A percentile compares a stretch with the other conserved stretches of the same genome.
These are phyloP conservation scores for Talaromyces islandicus DNA, from an alignment of 2,329 filamentous ascomycete species.

Conservation along the genomic window DNA sequence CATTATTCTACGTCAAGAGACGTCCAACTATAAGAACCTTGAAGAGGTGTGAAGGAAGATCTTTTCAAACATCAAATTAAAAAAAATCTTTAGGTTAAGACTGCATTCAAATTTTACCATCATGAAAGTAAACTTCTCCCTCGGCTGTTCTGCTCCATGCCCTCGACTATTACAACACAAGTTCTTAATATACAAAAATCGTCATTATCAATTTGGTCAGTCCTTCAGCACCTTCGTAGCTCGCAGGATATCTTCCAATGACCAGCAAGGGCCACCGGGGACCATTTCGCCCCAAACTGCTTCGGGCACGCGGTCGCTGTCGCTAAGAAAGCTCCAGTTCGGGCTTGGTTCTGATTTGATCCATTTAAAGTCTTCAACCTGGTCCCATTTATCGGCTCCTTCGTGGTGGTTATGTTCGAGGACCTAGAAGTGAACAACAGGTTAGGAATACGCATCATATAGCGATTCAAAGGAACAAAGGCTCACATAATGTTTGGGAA, in stretches of 20 bases:
- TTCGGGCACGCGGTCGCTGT: slow-evolving; percentile 53
- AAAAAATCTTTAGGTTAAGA: too few relatives aligned
- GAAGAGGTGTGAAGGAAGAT: background rate
- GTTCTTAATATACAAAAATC: background rate
- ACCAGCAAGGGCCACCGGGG: slow-evolving; percentile 56
- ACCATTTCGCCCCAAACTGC: slow-evolving; percentile 65
- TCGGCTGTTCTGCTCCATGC: too few relatives aligned
- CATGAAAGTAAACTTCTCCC: background rate
- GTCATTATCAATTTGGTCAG: background rate
- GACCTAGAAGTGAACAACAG: slow-evolving; percentile 17
- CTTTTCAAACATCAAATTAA: background rate
- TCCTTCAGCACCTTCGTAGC: slow-evolving; percentile 22
- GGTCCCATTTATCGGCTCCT: slow-evolving; percentile 67
- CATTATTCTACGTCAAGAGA: background rate
- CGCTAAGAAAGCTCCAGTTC: slow-evolving; percentile 71
- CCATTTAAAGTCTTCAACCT: slow-evolving; percentile 98
- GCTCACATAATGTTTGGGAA: slow-evolving; percentile 66
- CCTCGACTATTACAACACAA: background rate
- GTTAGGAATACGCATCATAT: slow-evolving; percentile 47
- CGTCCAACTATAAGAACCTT: too few relatives aligned
- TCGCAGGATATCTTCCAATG: slow-evolving; percentile 59
- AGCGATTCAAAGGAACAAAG: background rate
- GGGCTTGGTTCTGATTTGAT: slow-evolving; percentile 78
- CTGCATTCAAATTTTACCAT: background rate
- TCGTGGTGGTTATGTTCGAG: slow-evolving; percentile 25